These are phyloP conservation scores for Areca catechu DNA, from an alignment of 176 grass and related monocot genomes.

Conservation along the genomic window DNA sequence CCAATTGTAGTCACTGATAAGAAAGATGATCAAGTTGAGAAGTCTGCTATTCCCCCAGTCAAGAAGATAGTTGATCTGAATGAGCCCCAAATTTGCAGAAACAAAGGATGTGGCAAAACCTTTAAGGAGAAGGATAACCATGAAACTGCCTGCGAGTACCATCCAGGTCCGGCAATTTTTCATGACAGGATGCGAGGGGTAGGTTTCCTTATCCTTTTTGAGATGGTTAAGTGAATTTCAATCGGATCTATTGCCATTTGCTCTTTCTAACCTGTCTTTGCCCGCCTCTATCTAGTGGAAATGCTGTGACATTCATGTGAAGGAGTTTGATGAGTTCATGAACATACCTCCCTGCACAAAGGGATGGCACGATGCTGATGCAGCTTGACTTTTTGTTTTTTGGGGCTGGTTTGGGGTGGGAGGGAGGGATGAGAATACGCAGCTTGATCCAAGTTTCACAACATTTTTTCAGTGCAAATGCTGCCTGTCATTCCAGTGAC, in stretches of 20 bases:
- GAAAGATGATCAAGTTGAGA: conserved; percentile 28
- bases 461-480: background rate
- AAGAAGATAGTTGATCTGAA: conserved; percentile 80
- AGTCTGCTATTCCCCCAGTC: conserved; percentile 16
- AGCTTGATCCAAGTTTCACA: background rate
- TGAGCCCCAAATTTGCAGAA: conserved; percentile 60
- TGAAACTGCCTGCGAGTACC: conserved; percentile 73
- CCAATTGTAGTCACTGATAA: conserved; percentile 16
- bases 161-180: conserved; percentile 92
- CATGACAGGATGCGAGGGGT: conserved; percentile 86
- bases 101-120: conserved; percentile 90
- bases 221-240: no score
- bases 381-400: conserved; percentile 26
- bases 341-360: conserved; percentile 85
- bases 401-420: no score
- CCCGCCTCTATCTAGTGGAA: conserved; percentile 69
- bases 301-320: conserved; percentile 87
- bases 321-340: conserved; percentile 96
- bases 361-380: conserved; percentile 89
- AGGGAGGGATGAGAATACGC: no score
- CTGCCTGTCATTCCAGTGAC: no score
- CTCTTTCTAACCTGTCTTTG: conserved; percentile 3
- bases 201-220: conserved; percentile 13
- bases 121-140: conserved; percentile 97
- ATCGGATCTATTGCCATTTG: no score